Base-by-base conservation (phyloP, 441 rosid genomes). In the Kokia cookei region DNA sequence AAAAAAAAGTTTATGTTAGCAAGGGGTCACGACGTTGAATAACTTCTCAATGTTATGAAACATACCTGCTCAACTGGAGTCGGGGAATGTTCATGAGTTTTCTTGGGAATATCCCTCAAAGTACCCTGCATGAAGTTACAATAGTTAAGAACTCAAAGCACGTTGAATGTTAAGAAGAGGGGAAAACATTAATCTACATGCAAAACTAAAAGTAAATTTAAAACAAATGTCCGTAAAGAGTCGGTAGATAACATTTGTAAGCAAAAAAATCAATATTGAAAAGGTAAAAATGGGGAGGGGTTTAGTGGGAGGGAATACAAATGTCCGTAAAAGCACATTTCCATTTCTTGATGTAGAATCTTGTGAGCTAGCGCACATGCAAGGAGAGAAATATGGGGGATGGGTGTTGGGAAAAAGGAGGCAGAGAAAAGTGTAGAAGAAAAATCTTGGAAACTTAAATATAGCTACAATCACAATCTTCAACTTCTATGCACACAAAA, bases 81-180 rank as follows among this genome's bases (percentile, higher is more conserved):
- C 17, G 75, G 69, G 72, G 89, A 63, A 80, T 79, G 88, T 37
- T 84, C 93, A 75, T 81, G 90, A 59, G 65, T 67, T 80, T 86
- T 89, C 83, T 86, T 91, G 42, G 92, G 79, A 64, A 89, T 83
- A 76, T 89, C 96, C 80, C 94, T 83, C 72, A 89, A 64, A 48
- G 90, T 85, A 65, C 96, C 96, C 96, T 89, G 87, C 78, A 73
- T 35, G 61, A 62, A 63, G 61, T 62, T 75, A 29, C 50, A 65
- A 69, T 65, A 17, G 27, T 69, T 51, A n/a, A 69, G 3, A 54
- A 35, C 68, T 45, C 57, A 27, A 27, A 42, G 63, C 40, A 47
- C 2, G 12, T 24, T 8, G 64, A 58, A 24, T 43, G 10, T 29
- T 61, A 43, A 27, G 50, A 4, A n/a, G 24, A 57, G 62, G 71